Conservation (phyloP, 305 asterid species). For the Fraxinus greggii region DNA sequence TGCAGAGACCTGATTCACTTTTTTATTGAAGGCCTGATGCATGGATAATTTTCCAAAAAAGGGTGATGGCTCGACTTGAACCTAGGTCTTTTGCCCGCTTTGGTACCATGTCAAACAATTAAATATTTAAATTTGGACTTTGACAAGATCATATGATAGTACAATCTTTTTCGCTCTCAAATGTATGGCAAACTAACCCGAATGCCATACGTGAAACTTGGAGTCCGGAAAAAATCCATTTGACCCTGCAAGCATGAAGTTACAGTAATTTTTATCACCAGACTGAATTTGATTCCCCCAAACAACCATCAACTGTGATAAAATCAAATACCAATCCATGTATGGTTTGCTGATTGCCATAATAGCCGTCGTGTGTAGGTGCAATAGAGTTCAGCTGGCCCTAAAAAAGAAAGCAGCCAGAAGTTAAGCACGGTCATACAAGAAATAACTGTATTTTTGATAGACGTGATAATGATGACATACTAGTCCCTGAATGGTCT, state of each 20-base stretch:
- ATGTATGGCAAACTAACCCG: constrained; percentile 63
- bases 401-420: constrained; percentile 41
- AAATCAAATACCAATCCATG: constrained; percentile 71
- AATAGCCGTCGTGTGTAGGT: constrained; percentile 79
- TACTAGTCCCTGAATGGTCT: constrained; percentile 88
- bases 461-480: constrained; percentile 26
- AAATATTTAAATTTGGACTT: neutral
- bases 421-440: neutral
- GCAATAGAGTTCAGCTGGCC: constrained; percentile 94
- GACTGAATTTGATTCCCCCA: neutral
- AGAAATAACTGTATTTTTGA: constrained; percentile 4
- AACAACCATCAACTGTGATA: constrained; percentile 9
- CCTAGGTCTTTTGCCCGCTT: neutral
- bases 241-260: constrained; percentile 63
- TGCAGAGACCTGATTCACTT: neutral
- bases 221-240: constrained; percentile 85
- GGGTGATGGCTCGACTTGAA: neutral
- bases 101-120: neutral
- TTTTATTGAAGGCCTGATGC: neutral
- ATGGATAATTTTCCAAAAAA: neutral
- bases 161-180: neutral
- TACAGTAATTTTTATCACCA: constrained; percentile 24
- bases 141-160: neutral
- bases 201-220: constrained; percentile 67
- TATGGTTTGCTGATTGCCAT: constrained; percentile 70